Conservation (phyloP, 345 rosid species). For the Salix purpurea region DNA sequence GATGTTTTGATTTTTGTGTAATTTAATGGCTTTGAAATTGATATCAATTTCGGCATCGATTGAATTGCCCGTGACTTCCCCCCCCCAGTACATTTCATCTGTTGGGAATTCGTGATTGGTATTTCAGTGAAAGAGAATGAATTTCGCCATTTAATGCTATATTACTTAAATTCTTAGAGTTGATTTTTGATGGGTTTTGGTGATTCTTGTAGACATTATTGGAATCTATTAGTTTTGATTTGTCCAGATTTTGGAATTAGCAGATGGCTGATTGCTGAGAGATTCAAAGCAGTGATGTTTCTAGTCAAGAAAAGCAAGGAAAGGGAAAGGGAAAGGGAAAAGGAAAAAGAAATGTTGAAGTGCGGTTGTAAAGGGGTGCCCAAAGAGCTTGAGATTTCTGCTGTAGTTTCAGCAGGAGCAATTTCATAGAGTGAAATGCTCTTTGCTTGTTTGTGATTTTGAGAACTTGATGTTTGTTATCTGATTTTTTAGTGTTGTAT, state of each 20-base stretch:
- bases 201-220: no score
- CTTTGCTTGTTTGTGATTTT: constrained; percentile 3
- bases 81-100: no score
- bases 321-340: neutral
- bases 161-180: no score
- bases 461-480: neutral
- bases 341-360: neutral
- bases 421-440: neutral
- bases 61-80: neutral
- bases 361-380: no score
- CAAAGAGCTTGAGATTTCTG: neutral
- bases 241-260: no score
- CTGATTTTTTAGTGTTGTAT: neutral
- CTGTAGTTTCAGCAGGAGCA: neutral
- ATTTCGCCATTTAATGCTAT: no score
- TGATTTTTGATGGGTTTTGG: no score
- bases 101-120: neutral
- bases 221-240: no score
- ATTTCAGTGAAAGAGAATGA: neutral
- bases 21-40: neutral
- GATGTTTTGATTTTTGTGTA: neutral
- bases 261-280: no score
- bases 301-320: neutral
- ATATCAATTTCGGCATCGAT: neutral
- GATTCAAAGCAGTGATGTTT: neutral